Percentiles rank a stretch among this genome's conserved stretches.
These are phyloP conservation scores for Exophiala aquamarina DNA, from an alignment of 2,329 filamentous ascomycete species.

Conservation along the genomic window DNA sequence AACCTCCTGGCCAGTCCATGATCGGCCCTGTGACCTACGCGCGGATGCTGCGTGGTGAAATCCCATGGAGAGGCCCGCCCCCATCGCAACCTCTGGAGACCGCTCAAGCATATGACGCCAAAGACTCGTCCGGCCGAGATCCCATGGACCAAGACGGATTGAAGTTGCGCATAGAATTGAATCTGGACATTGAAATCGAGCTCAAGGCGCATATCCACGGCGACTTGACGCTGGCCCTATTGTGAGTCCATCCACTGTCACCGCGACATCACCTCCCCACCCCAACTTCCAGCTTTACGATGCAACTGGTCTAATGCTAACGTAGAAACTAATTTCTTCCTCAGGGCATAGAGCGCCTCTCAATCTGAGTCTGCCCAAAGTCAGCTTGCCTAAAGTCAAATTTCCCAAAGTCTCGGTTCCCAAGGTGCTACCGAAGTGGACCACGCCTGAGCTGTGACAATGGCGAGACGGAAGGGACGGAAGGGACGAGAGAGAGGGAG, in stretches of 20 bases:
- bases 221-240: slow-evolving; percentile 74
- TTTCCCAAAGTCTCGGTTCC: slow-evolving; percentile 12
- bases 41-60: slow-evolving; percentile 54
- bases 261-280: background rate
- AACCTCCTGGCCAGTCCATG: slow-evolving; percentile 57
- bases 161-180: slow-evolving; percentile 71
- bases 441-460: slow-evolving; percentile 5
- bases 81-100: slow-evolving; percentile 47
- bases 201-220: slow-evolving; percentile 84
- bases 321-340: slow-evolving; percentile 18
- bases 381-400: slow-evolving; percentile 22
- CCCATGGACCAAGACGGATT: slow-evolving; percentile 49
- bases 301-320: slow-evolving; percentile 19
- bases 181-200: slow-evolving; percentile 80
- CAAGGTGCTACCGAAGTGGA: slow-evolving; percentile 9
- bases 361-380: slow-evolving; percentile 22
- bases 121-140: slow-evolving; percentile 41
- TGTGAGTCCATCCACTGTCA: slow-evolving; percentile 54
- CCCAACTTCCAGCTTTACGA: background rate
- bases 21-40: slow-evolving; percentile 57
- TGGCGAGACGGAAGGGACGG: slow-evolving; percentile 5
- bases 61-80: slow-evolving; percentile 53
- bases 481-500: background rate
- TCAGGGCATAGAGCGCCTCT: slow-evolving; percentile 15
- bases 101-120: slow-evolving; percentile 43